Percentiles rank a stretch among this genome's conserved stretches.
phyloP scores from a whole-genome alignment of 805 yeast species.

The Wickerhamiella domercqiae region DNA sequence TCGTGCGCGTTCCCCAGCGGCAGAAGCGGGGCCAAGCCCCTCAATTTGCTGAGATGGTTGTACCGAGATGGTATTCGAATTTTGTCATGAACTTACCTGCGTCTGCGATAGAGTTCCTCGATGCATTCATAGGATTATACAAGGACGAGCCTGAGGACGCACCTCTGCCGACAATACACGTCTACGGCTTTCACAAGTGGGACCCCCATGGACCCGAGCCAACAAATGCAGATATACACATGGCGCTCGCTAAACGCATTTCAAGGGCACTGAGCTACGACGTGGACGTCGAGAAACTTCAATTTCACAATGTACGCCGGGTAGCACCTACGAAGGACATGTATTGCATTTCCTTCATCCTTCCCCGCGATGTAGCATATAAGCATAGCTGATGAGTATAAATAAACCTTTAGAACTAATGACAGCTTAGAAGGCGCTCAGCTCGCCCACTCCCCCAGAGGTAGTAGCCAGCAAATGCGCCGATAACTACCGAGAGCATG shows the following conservation, averaged over 20 bases:
- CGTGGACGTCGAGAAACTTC: constrained; percentile 31
- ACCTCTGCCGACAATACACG: constrained; percentile 60
- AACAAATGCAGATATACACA: constrained; percentile 45
- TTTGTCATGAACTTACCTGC: constrained; percentile 96
- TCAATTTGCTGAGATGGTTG: constrained; percentile 9
- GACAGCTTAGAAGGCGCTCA: constrained; percentile 18
- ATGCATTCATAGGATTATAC: constrained; percentile 64
- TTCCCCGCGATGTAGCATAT: constrained; percentile 32
- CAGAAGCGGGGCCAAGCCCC: constrained; percentile 2
- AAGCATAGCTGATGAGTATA: neutral
- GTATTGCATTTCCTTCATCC: constrained; percentile 71
- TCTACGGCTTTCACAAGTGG: constrained; percentile 85
- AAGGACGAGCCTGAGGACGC: constrained; percentile 24
- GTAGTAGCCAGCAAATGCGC: constrained; percentile 57
- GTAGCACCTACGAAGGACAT: constrained; percentile 96
- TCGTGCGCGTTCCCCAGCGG: constrained; percentile 3
- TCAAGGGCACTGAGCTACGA: constrained; percentile 32
- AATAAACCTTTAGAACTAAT: constrained; percentile 4
- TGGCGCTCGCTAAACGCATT: constrained; percentile 46
- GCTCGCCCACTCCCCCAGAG: constrained; percentile 33
- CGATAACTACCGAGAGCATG: constrained; percentile 56
- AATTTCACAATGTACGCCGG: constrained; percentile 74
- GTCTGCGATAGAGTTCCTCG: constrained; percentile 68
- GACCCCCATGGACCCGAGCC: constrained; percentile 65
- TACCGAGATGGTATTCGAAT: constrained; percentile 45